These are phyloP conservation scores for Boletus semigastroideus DNA, from an alignment of 1,284 basidiomycete species.

Conservation along the genomic window DNA sequence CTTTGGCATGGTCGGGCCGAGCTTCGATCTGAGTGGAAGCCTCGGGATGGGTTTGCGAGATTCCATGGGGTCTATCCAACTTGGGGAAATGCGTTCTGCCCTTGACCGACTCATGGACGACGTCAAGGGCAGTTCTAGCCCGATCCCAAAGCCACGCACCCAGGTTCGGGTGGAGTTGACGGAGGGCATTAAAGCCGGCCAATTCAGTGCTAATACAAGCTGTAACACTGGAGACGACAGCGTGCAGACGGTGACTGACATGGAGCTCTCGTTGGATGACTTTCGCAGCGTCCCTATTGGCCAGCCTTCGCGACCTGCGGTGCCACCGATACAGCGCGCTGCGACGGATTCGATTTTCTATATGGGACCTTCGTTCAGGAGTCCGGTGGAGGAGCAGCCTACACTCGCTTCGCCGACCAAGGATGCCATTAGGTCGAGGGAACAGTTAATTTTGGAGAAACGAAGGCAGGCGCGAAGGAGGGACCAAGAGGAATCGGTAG, in stretches of 20 bases:
- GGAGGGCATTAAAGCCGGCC: slow-evolving; percentile 34
- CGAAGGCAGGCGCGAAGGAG: slow-evolving; percentile 59
- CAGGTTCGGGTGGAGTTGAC: slow-evolving; percentile 31
- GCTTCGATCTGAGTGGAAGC: slow-evolving; percentile 36
- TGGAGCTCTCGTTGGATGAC: slow-evolving; percentile 27
- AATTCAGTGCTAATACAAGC: slow-evolving; percentile 29
- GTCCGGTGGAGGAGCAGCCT: slow-evolving; percentile 22
- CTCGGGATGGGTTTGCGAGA: slow-evolving; percentile 27
- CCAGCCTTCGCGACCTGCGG: slow-evolving; percentile 3
- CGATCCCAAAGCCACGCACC: slow-evolving; percentile 10
- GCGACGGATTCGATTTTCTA: slow-evolving; percentile 47
- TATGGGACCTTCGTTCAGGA: slow-evolving; percentile 27
- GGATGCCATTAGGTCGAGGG: slow-evolving; percentile 63
- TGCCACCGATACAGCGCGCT: slow-evolving; percentile 42
- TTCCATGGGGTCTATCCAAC: slow-evolving; percentile 39
- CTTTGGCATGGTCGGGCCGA: slow-evolving; percentile 24
- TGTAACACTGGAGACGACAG: slow-evolving; percentile 38
- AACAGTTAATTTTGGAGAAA: slow-evolving; percentile 72
- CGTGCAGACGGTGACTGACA: slow-evolving; percentile 40
- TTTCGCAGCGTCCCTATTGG: slow-evolving; percentile 12
- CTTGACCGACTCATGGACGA: slow-evolving; percentile 77
- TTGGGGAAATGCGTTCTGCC: slow-evolving; percentile 73
- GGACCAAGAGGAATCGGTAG: slow-evolving; percentile 48
- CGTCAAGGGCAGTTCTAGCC: slow-evolving; percentile 50
- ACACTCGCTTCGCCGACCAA: slow-evolving; percentile 49